phyloP scores from a whole-genome alignment of 768 basidiomycete species.

The Hydnomerulius pinastri region DNA sequence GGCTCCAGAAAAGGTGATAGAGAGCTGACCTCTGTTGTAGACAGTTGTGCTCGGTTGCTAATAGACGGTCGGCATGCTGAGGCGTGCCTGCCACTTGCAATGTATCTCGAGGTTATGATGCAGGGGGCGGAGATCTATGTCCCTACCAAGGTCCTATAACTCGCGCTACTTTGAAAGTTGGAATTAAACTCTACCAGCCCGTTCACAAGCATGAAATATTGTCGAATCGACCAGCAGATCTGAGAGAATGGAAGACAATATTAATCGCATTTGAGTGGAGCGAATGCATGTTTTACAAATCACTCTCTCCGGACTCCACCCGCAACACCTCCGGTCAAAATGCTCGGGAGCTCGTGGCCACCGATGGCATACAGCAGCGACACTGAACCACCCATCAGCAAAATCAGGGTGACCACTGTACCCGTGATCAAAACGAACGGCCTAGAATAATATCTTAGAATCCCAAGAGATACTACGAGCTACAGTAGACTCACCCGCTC shows the following conservation, averaged over 20 bases:
- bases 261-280: not conserved
- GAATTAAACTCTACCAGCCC: no score
- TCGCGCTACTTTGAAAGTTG: no score
- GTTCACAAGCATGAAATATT: no score
- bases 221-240: not conserved
- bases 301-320: slow-evolving; percentile 54
- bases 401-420: slow-evolving; percentile 61
- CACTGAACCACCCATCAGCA: slow-evolving; percentile 68
- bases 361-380: slow-evolving; percentile 67
- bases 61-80: no score
- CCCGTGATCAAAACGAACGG: slow-evolving; percentile 76
- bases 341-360: slow-evolving; percentile 67
- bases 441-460: slow-evolving; percentile 36
- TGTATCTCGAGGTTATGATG: no score
- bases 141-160: no score
- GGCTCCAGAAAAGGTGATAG: no score
- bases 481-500: slow-evolving; percentile 61
- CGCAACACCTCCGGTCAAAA: slow-evolving; percentile 62
- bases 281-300: not conserved
- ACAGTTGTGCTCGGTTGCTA: no score
- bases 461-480: not conserved
- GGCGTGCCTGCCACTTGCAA: no score
- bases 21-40: no score
- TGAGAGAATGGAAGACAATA: no score
- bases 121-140: no score